phyloP scores from a whole-genome alignment of 2,329 filamentous ascomycete species.

The Beauveria varroae region DNA sequence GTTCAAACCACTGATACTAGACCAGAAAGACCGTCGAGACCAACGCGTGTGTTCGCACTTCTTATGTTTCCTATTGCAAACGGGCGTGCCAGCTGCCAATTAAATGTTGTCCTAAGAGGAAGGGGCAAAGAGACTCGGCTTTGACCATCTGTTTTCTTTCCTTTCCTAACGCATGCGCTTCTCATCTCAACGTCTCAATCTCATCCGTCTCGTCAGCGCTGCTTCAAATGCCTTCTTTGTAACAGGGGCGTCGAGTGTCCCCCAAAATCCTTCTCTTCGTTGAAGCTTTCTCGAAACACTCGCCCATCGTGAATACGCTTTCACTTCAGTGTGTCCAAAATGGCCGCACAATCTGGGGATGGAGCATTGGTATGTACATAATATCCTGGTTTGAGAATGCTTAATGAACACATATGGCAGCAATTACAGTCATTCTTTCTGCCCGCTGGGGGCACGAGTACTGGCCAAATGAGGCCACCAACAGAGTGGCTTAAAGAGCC shows the following conservation, averaged over 20 bases:
- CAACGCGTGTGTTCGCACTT: too few relatives aligned
- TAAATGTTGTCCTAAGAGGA: background rate
- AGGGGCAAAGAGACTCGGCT: background rate
- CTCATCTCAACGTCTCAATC: too few relatives aligned
- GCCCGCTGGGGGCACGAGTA: background rate
- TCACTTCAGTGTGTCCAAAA: background rate
- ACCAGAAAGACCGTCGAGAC: too few relatives aligned
- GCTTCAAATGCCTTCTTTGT: too few relatives aligned
- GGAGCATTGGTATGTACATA: constrained; percentile 4
- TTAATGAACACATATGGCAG: background rate
- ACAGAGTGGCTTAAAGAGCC: constrained; percentile 3
- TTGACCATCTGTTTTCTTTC: background rate
- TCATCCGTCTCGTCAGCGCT: too few relatives aligned
- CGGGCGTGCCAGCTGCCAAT: background rate
- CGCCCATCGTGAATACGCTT: background rate
- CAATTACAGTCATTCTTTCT: background rate
- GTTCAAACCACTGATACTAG: too few relatives aligned
- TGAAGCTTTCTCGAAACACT: background rate
- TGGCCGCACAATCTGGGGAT: background rate
- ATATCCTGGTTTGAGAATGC: too few relatives aligned
- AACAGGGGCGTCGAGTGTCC: too few relatives aligned
- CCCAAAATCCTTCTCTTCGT: too few relatives aligned
- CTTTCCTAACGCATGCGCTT: background rate
- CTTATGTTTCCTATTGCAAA: background rate
- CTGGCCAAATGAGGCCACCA: background rate